These are phyloP conservation scores for Monilinia fructigena DNA, from an alignment of 2,329 filamentous ascomycete genomes.

Conservation along the genomic window DNA sequence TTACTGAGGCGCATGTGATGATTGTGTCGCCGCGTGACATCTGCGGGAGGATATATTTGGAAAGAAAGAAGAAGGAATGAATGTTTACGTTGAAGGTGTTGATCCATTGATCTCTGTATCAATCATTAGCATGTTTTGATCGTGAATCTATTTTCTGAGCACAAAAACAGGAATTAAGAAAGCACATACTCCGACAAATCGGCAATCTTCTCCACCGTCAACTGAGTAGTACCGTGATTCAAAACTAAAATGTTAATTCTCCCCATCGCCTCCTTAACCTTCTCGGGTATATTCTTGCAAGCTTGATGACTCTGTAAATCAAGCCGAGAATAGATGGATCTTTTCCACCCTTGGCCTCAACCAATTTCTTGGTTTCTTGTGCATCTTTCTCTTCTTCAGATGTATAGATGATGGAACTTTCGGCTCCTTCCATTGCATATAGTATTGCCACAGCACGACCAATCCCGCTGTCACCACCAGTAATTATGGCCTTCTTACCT, in stretches of 20 bases:
- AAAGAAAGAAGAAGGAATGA: conserved; percentile 75
- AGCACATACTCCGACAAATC: conserved; percentile 64
- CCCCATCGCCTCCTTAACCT: conserved; percentile 64
- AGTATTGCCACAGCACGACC: conserved; percentile 73
- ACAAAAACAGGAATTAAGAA: not conserved
- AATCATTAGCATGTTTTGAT: conserved; percentile 26
- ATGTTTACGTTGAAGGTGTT: conserved; percentile 82
- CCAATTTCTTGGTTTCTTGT: conserved; percentile 67
- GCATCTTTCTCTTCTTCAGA: conserved; percentile 76
- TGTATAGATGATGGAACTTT: conserved; percentile 70
- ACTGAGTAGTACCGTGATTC: conserved; percentile 73
- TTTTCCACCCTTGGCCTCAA: conserved; percentile 66
- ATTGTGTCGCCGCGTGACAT: conserved; percentile 73
- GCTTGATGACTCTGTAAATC: conserved; percentile 66
- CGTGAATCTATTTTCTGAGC: too few relatives aligned
- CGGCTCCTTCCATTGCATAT: conserved; percentile 78
- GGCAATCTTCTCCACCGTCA: conserved; percentile 69
- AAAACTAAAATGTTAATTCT: conserved; percentile 72
- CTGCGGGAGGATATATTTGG: conserved; percentile 73
- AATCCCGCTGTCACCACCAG: conserved; percentile 77
- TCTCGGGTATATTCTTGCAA: conserved; percentile 67
- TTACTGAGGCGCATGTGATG: conserved; percentile 84
- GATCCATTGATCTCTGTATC: conserved; percentile 68
- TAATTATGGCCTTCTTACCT: conserved; percentile 74
- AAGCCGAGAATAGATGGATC: conserved; percentile 59